Conservation (phyloP, 2,329 filamentous ascomycete species). For the Calonectria pteridis region DNA sequence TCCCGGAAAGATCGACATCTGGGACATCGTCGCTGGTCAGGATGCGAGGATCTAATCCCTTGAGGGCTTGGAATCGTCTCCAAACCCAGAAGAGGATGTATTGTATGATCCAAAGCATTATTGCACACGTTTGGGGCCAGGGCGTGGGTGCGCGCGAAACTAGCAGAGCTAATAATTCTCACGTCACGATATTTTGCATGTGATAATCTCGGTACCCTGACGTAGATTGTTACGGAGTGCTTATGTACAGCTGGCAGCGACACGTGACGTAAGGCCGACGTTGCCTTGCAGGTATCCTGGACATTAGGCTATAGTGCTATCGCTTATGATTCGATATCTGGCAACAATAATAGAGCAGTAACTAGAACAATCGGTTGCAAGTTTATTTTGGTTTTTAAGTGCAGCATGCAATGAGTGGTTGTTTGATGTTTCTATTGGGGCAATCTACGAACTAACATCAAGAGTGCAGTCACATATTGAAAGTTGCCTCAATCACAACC, state of each 20-base stretch:
- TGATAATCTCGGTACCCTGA: neutral
- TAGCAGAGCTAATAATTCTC: neutral
- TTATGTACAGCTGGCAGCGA: neutral
- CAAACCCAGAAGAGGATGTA: neutral
- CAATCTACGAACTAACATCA: too few relatives aligned
- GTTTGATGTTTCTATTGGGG: neutral
- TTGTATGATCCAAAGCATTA: neutral
- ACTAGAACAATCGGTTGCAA: neutral
- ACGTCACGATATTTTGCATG: neutral
- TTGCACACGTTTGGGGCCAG: neutral
- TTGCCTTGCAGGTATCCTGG: neutral
- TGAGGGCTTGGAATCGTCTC: neutral
- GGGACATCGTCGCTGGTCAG: constrained; percentile 8
- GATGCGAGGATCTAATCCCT: neutral
- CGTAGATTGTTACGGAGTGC: neutral
- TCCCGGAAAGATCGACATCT: neutral
- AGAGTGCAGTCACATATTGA: neutral
- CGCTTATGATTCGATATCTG: neutral
- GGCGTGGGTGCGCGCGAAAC: neutral
- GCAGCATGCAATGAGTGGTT: neutral
- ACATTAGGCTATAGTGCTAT: neutral
- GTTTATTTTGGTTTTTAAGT: neutral
- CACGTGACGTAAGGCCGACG: neutral
- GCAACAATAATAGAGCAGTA: neutral
- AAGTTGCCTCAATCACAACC: neutral